Base-by-base conservation (phyloP, 371 early-diverging fungal species). In the Dichotomocladium elegans region DNA sequence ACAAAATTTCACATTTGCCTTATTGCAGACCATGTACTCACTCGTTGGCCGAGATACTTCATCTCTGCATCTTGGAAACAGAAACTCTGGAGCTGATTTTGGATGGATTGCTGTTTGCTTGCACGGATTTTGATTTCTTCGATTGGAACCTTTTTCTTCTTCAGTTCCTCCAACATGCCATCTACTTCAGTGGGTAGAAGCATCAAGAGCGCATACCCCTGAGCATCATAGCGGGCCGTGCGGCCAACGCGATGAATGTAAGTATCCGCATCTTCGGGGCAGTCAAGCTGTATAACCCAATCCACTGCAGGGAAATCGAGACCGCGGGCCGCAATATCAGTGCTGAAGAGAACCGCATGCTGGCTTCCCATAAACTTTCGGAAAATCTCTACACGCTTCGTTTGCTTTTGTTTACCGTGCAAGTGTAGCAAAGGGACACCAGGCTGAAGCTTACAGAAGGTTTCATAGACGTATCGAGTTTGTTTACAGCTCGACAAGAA, bases 181-280 rank as follows among this genome's bases (percentile, higher is more conserved):
- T 91, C 77, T 30, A 85, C 86, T 73, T 96, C 96, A 15, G 86
- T 87, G 0, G 98, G 96, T 25, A 91, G 64, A 21, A 99, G 66
- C 47, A 98, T 79, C 60, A 96, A 47, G 48, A 97, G 73, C 3
- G 91, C 90, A 53, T 89, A 86, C 30, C 99, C 99, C 4, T 81
- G 71, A 3, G 93, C 82, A 49, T 90, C 89, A 72, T 93, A 91
- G 54, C 99, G 87, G 3, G 98, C 99, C 3, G 99, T 99, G 49
- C 99, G 85, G 1, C 99, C 99, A 7, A 95, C 96, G 50, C 99
- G 90, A 62, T 99, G 99, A 64, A 99, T 90, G 77, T 98, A 99
- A 0, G 96, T 97, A 46, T 88, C 93, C 11, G 87, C 87, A 68
- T 94, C 93, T 68, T 97, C 95, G 27, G 99, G 99, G 56, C 96